phyloP scores from a whole-genome alignment of 106 monocot genomes.

The Iris macrosiphon region DNA sequence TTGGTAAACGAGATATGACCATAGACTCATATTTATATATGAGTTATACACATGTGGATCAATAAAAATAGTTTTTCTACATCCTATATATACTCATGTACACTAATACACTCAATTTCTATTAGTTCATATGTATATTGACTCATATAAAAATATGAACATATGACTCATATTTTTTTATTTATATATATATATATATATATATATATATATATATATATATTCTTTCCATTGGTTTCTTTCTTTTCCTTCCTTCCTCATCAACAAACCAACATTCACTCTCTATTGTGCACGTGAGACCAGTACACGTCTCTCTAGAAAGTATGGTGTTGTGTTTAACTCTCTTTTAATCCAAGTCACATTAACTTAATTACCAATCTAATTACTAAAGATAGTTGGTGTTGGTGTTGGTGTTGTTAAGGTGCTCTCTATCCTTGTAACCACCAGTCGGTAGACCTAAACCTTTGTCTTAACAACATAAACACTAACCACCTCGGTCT shows the following conservation, averaged over 20 bases:
- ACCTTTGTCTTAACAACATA: slow-evolving; percentile 31
- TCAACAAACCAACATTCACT: slow-evolving; percentile 19
- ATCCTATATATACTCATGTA: too few species aligned
- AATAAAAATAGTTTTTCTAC: too few species aligned
- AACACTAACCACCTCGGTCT: background rate
- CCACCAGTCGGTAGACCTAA: slow-evolving; percentile 92
- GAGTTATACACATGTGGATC: too few species aligned
- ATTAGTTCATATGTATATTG: too few species aligned
- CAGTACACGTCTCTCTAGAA: slow-evolving; percentile 13
- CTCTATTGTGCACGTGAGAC: slow-evolving; percentile 27
- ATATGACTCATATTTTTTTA: too few species aligned
- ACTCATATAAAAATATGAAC: too few species aligned
- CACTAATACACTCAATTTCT: too few species aligned
- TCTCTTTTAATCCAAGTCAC: slow-evolving; percentile 20
- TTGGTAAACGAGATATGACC: too few species aligned
- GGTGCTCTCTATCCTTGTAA: slow-evolving; percentile 54
- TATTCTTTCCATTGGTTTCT: too few species aligned
- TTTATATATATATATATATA: too few species aligned
- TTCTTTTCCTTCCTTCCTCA: slow-evolving; percentile 12
- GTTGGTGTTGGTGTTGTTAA: slow-evolving; percentile 36
- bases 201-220: too few species aligned
- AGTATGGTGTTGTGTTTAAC: slow-evolving; percentile 9
- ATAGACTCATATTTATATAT: too few species aligned
- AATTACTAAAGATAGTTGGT: background rate
- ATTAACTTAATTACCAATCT: slow-evolving; percentile 1